phyloP scores from a whole-genome alignment of 495 filamentous ascomycete species.

The Penicillium dipodomyicola region DNA sequence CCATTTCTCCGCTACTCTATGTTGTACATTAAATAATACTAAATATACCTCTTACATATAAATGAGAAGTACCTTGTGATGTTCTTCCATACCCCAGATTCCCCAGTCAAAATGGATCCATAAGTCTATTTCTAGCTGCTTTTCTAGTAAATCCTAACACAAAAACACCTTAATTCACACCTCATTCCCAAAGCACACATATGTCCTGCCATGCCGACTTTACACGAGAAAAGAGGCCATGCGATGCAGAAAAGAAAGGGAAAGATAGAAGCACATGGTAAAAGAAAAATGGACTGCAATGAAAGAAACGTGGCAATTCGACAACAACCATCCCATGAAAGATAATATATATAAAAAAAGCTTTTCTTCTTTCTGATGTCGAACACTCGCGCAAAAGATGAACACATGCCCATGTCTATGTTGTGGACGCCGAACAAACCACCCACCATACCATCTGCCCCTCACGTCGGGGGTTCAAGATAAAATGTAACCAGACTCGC shows the following conservation, averaged over 20 bases:
- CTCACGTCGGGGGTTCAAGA: slow-evolving; percentile 32
- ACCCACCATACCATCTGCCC: slow-evolving; percentile 41
- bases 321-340: slow-evolving; percentile 32
- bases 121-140: slow-evolving; percentile 33
- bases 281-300: slow-evolving; percentile 11
- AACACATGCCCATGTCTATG: slow-evolving; percentile 50
- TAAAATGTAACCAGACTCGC: slow-evolving; percentile 31
- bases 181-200: slow-evolving; percentile 24
- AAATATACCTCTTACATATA: neutral
- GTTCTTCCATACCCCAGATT: no score
- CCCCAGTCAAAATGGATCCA: slow-evolving; percentile 2
- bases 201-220: slow-evolving; percentile 30
- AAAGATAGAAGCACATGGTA: slow-evolving; percentile 23
- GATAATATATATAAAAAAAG: slow-evolving; percentile 18
- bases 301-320: slow-evolving; percentile 20
- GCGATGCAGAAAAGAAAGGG: slow-evolving; percentile 24
- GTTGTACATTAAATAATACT: no score
- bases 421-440: slow-evolving; percentile 47
- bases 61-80: neutral
- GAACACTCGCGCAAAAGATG: slow-evolving; percentile 28
- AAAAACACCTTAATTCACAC: slow-evolving; percentile 26
- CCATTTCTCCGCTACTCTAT: neutral
- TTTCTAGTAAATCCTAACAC: slow-evolving; percentile 23
- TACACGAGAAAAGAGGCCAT: slow-evolving; percentile 27
- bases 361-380: slow-evolving; percentile 30